Evolutionary conservation across 495 filamentous ascomycete species (phyloP).

Genomic region (Neurospora sp.): DNA sequence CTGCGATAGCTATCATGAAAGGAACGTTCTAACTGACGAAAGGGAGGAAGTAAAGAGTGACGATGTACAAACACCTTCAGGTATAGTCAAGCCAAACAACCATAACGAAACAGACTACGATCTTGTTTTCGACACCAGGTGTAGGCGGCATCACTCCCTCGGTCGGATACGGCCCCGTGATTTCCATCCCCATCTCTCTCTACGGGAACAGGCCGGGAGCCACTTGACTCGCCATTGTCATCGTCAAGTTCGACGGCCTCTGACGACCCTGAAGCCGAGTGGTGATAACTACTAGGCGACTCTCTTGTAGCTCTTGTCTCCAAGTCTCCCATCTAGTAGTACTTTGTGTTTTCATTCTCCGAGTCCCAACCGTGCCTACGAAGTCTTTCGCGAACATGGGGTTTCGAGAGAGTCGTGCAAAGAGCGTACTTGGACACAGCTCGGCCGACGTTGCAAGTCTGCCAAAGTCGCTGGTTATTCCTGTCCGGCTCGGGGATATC

Average conservation of each 20-base stretch:
- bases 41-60: not conserved
- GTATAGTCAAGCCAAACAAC: no score
- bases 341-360: not conserved
- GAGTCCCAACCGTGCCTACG: not conserved
- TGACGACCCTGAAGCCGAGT: no score
- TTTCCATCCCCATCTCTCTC: not conserved
- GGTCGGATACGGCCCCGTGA: constrained; percentile 10
- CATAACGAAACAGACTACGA: not conserved
- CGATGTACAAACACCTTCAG: no score
- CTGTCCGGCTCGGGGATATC: not conserved
- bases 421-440: not conserved
- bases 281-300: no score
- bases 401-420: not conserved
- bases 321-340: no score
- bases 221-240: not conserved
- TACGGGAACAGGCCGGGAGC: not conserved
- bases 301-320: no score
- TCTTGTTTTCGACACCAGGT: not conserved
- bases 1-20: no score
- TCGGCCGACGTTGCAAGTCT: not conserved
- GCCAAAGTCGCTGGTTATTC: not conserved
- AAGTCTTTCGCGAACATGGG: not conserved
- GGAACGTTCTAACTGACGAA: not conserved
- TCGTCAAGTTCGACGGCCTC: no score
- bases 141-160: constrained; percentile 11